Evolutionary conservation across 2,329 filamentous ascomycete species (phyloP).

Genomic region (Botrytis medusae): DNA sequence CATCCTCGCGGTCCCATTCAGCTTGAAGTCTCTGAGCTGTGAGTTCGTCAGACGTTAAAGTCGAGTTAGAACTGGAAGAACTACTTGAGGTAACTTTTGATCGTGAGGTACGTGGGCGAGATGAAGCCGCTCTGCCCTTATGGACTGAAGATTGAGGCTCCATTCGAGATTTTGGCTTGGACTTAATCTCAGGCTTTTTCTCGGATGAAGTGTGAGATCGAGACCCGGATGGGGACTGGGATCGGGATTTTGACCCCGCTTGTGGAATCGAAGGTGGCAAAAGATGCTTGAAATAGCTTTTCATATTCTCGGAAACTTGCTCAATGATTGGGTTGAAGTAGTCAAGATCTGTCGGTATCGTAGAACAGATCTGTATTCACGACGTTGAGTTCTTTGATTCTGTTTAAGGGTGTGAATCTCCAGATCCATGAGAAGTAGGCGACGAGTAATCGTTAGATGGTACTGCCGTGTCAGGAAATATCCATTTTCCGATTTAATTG

Average conservation of each 20-base stretch:
- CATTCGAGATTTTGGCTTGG: slow-evolving; percentile 3
- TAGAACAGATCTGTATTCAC: background rate
- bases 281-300: slow-evolving; percentile 17
- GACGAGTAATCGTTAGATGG: slow-evolving; percentile 2
- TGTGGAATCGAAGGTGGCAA: slow-evolving; percentile 5
- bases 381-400: slow-evolving; percentile 2
- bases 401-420: background rate
- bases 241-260: background rate
- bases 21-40: slow-evolving; percentile 19
- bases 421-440: slow-evolving; percentile 10
- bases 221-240: background rate
- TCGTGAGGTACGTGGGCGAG: background rate
- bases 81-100: background rate
- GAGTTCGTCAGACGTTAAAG: slow-evolving; percentile 7
- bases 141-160: background rate
- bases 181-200: background rate
- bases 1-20: slow-evolving; percentile 19
- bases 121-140: background rate
- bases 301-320: slow-evolving; percentile 8
- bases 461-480: slow-evolving; percentile 10
- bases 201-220: background rate
- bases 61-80: background rate
- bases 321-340: background rate
- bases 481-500: slow-evolving; percentile 11
- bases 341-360: background rate